These are phyloP conservation scores for Aspergillus intermedius DNA, from an alignment of 2,329 filamentous ascomycete genomes.

Conservation along the genomic window DNA sequence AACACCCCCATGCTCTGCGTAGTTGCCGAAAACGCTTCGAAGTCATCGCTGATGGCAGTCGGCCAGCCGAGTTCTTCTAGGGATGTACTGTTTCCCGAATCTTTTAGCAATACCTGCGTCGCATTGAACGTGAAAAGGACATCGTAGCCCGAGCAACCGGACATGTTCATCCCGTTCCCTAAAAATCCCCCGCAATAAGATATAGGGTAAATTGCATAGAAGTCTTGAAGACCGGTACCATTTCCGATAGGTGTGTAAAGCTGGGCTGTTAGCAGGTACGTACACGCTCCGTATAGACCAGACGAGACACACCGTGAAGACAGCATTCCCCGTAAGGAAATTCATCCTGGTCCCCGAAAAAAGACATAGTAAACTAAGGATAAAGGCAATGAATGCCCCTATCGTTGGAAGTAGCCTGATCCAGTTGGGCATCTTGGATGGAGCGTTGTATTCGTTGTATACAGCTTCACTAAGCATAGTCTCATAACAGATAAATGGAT, in stretches of 20 bases:
- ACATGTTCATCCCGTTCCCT: constrained; percentile 44
- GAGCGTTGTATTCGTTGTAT: not conserved
- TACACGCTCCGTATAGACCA: not conserved
- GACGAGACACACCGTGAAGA: constrained; percentile 46
- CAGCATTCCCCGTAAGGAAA: constrained; percentile 52
- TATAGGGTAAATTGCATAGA: constrained; percentile 56
- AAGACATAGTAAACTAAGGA: constrained; percentile 54
- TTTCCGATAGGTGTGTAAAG: constrained; percentile 36
- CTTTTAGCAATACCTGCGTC: constrained; percentile 41
- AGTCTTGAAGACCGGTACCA: constrained; percentile 51
- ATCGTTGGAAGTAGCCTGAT: constrained; percentile 42
- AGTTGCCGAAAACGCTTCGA: constrained; percentile 46
- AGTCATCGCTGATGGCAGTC: constrained; percentile 47
- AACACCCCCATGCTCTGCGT: constrained; percentile 51
- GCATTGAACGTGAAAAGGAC: constrained; percentile 55
- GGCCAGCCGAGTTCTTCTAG: constrained; percentile 53
- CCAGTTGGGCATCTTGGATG: constrained; percentile 9
- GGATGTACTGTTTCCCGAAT: constrained; percentile 45
- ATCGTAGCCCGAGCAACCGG: constrained; percentile 48
- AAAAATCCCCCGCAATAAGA: constrained; percentile 51
- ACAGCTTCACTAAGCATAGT: not conserved
- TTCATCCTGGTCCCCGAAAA: constrained; percentile 53
- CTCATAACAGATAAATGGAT: not conserved
- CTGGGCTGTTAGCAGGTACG: constrained; percentile 28
- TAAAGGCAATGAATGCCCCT: constrained; percentile 48